A percentile compares a stretch with the other conserved stretches of the same genome.
Evolutionary conservation across 2,329 filamentous ascomycete species (phyloP).

Genomic region (Alternaria novae-zelandiae): DNA sequence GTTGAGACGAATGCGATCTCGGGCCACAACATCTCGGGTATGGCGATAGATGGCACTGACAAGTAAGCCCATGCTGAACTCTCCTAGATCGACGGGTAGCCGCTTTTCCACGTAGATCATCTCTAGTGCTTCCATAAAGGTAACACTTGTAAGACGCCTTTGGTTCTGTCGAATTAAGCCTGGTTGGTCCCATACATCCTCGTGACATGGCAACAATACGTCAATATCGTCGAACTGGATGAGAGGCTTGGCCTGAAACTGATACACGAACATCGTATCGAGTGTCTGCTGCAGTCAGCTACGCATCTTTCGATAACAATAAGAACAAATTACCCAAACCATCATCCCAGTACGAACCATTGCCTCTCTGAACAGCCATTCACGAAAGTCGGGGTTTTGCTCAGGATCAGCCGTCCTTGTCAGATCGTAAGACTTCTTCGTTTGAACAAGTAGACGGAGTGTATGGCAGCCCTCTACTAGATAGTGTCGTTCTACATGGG

Average conservation of each 20-base stretch:
- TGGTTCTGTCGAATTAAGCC: neutral
- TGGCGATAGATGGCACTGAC: constrained; percentile 59
- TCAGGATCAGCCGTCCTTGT: neutral
- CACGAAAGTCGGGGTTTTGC: neutral
- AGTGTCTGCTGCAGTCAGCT: neutral
- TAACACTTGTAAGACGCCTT: neutral
- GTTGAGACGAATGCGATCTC: constrained; percentile 54
- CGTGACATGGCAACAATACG: constrained; percentile 11
- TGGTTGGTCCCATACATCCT: constrained; percentile 16
- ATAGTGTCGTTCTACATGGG: neutral
- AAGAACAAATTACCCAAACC: constrained; percentile 7
- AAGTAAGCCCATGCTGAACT: constrained; percentile 58
- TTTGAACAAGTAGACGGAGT: constrained; percentile 1
- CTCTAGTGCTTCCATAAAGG: constrained; percentile 46
- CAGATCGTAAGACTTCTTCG: neutral
- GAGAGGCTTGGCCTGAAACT: constrained; percentile 15
- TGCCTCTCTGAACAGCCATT: constrained; percentile 3
- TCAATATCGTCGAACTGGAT: constrained; percentile 13
- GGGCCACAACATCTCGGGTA: constrained; percentile 57
- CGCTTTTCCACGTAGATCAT: constrained; percentile 58
- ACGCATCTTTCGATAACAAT: neutral
- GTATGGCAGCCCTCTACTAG: constrained; percentile 12
- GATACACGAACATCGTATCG: constrained; percentile 12
- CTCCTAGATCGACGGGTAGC: constrained; percentile 53
- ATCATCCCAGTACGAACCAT: constrained; percentile 11